These are phyloP conservation scores for Fusarium chaquense DNA, from an alignment of 2,329 filamentous ascomycete species.

Conservation along the genomic window DNA sequence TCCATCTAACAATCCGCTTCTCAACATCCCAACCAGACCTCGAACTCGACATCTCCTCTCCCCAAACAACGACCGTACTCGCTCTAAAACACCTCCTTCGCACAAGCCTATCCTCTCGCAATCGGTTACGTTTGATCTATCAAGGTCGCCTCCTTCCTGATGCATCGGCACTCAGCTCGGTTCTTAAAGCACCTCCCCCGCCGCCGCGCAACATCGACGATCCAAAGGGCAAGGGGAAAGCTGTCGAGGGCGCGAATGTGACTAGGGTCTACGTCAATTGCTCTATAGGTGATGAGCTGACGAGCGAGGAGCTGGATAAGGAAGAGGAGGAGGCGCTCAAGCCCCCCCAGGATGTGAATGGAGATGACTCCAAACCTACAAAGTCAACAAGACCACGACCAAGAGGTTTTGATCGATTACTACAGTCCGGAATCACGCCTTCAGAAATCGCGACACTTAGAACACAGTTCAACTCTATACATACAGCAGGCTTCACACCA, in stretches of 20 bases:
- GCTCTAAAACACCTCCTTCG: constrained; percentile 88
- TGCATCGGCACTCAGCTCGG: constrained; percentile 72
- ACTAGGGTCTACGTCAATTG: constrained; percentile 90
- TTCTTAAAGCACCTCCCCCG: constrained; percentile 74
- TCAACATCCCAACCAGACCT: constrained; percentile 87
- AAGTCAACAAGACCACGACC: constrained; percentile 52
- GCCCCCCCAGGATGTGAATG: constrained; percentile 58
- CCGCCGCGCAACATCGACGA: constrained; percentile 54
- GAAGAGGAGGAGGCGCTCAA: constrained; percentile 67
- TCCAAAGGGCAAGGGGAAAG: constrained; percentile 68
- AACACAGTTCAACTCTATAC: constrained; percentile 88
- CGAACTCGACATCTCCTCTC: constrained; percentile 77
- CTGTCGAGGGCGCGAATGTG: constrained; percentile 61
- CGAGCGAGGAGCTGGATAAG: constrained; percentile 73
- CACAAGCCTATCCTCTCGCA: constrained; percentile 73
- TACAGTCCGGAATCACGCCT: constrained; percentile 82
- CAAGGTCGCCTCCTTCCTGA: constrained; percentile 88
- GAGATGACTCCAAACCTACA: constrained; percentile 56
- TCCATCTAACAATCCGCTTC: constrained; percentile 91
- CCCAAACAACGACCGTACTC: constrained; percentile 77
- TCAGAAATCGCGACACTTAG: constrained; percentile 87
- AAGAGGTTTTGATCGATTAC: constrained; percentile 88
- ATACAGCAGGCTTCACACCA: constrained; percentile 83
- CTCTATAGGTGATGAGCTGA: constrained; percentile 83
- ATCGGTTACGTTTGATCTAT: constrained; percentile 88